Evolutionary conservation across 1,284 basidiomycete genomes (phyloP), one percentile per base, ranked within the genome.

Genomic region (Sanguinoderma infundibulare): DNA sequence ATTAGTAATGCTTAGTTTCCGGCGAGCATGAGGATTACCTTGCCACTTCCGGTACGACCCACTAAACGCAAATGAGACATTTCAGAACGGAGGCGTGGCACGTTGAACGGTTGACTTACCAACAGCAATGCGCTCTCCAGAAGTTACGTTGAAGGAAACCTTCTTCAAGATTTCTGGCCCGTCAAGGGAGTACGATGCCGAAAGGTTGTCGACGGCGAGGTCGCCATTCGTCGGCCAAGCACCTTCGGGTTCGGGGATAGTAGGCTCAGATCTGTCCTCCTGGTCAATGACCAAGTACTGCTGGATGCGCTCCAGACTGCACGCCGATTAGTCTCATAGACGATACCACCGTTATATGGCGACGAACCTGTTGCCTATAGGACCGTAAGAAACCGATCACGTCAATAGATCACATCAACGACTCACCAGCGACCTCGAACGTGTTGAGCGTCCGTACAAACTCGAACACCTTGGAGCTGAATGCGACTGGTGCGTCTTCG

Each of bases 11-110:
- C 30, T n/a, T 20, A 15, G 10, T 9, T 7, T 2, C 32, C 20
- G 42, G 28, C 20, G 12, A 46, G 5, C 28, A 61, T 8, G 20
- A n/a, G 12, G 17, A 42, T n/a, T 58, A 83, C 84, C 78, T 93
- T 92, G 53, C 90, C 91, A 65, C 86, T 88, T 15, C 91, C 91
- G 0, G 91, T 92, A 36, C 91, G 79, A 22, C 91, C 90, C 20
- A 89, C 87, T 85, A 84, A 53, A 76, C 65, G 61, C 2, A 4
- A 6, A 26, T 7, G 17, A n/a, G 12, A 8, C 22, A 20, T 7
- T 15, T 54, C 12, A 47, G 47, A 89, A 47, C 44, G 26, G 24
- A 3, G 30, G 22, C 1, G 17, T 28, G 7, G 10, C 24, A 35
- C 7, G 10, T 17, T 6, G n/a, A 62, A 3, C 20, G 4, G 24